Conservation (phyloP, 2,329 filamentous ascomycete species). For the Apiospora saccharicola region DNA sequence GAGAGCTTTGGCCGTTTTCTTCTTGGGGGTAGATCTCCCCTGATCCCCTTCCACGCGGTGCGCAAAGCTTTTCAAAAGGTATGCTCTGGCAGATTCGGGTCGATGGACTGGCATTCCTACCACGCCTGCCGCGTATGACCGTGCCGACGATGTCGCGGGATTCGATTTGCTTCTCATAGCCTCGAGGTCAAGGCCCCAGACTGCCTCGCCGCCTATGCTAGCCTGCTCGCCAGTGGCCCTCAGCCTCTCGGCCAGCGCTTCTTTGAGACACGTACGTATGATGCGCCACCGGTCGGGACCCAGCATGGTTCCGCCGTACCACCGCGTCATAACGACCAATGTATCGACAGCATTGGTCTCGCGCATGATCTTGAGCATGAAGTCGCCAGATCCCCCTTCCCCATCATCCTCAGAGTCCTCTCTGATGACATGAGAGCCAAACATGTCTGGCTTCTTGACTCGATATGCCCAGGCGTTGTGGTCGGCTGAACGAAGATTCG, state of each 20-base stretch:
- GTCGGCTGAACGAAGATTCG: slow-evolving; percentile 59
- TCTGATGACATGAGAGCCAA: slow-evolving; percentile 47
- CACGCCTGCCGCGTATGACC: slow-evolving; percentile 42
- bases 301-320: slow-evolving; percentile 69
- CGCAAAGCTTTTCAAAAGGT: slow-evolving; percentile 67
- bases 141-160: slow-evolving; percentile 36
- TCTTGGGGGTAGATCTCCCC: slow-evolving; percentile 49
- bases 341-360: slow-evolving; percentile 59
- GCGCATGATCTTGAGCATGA: slow-evolving; percentile 62
- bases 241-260: slow-evolving; percentile 60
- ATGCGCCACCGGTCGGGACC: slow-evolving; percentile 69
- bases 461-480: slow-evolving; percentile 68
- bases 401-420: slow-evolving; percentile 67
- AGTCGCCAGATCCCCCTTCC: slow-evolving; percentile 65
- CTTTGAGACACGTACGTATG: slow-evolving; percentile 64
- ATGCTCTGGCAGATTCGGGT: slow-evolving; percentile 71
- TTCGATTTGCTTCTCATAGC: slow-evolving; percentile 52
- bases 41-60: slow-evolving; percentile 43
- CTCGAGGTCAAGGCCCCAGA: slow-evolving; percentile 68
- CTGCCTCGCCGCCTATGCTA: slow-evolving; percentile 57
- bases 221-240: slow-evolving; percentile 51
- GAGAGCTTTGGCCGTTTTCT: slow-evolving; percentile 58
- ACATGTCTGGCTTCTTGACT: slow-evolving; percentile 44
- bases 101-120: slow-evolving; percentile 75
- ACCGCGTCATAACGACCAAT: slow-evolving; percentile 66